Evolutionary conservation across 2,329 filamentous ascomycete genomes (phyloP), one percentile per base, ranked within the genome.

Genomic region (Bipolaris bicolor): DNA sequence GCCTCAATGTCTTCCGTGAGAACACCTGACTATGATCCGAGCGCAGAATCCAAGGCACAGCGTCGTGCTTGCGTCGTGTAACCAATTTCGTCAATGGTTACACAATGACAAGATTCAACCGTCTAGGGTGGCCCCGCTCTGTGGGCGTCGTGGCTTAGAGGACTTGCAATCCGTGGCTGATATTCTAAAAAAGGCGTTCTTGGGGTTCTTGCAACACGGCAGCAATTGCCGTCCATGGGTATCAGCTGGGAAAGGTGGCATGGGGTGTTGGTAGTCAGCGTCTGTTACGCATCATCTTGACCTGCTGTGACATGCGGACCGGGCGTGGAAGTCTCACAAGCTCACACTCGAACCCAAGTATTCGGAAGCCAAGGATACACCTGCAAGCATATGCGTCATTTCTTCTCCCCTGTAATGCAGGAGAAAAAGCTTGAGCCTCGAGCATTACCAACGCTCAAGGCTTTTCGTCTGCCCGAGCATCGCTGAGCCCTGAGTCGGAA

Each of bases 401-500:
- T 61, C 29, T 55, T 57, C 52, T 44, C 45, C 57, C 44, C 55
- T 57, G 52, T 61, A 40, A 46, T 37, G 49, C 50, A 24, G 47
- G 46, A 39, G 52, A 49, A 16, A 45, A 45, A 20, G 44, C 26
- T 46, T 53, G 26, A 20, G 39, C 29, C 29, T 46, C 33, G 34
- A 34, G 16, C 40, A 16, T 49, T 29, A 20, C 18, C 15, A 47
- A 16, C 31, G 51, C 22, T 62, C 47, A 62, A 33, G 57, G 46
- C 53, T 60, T 54, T 29, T 65, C 55, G 43, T 57, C 53, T 24
- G 44, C 57, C 49, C 54, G 51, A 39, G 16, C 46, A 46, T 62
- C 60, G 26, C 63, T 59, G 43, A 57, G 67, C 44, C 63, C 67
- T 47, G 64, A 63, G 45, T 64, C 68, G 46, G 64, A 63, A 34